A percentile compares a stretch with the other conserved stretches of the same genome.
Conservation (phyloP, 108 stramenopile species). For the Cyclostephanos tholiformis region DNA sequence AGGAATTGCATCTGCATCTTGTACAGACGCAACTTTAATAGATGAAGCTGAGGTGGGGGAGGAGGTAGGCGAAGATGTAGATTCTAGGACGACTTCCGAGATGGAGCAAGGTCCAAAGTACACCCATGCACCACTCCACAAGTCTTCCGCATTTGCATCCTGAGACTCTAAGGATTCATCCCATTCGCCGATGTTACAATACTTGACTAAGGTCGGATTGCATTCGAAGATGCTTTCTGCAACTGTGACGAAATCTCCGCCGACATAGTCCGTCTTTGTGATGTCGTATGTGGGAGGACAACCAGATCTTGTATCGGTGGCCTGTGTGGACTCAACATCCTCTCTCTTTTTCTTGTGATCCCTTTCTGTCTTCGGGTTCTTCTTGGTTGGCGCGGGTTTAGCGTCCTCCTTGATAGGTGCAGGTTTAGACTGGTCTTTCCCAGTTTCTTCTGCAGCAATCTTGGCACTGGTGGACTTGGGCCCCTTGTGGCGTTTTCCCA, state of each 20-base stretch:
- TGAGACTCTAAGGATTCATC: neutral
- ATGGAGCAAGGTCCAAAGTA: constrained; percentile 5
- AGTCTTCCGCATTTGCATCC: constrained; percentile 9
- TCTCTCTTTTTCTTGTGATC: no score
- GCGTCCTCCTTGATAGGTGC: neutral
- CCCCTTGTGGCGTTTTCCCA: neutral
- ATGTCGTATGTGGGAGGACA: constrained; percentile 15
- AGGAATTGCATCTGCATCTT: neutral
- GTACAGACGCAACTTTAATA: neutral
- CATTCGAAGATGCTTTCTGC: constrained; percentile 10
- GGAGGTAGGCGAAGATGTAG: no score
- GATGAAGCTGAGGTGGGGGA: no score
- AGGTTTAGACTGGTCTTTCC: neutral
- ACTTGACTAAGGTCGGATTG: neutral
- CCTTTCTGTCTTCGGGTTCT: no score
- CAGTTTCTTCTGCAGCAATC: no score
- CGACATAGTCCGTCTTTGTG: constrained; percentile 8
- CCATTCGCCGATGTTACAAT: constrained; percentile 21
- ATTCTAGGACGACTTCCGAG: no score
- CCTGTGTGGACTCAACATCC: no score
- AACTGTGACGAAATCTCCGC: neutral
- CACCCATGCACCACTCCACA: constrained; percentile 11
- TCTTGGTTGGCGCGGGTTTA: neutral
- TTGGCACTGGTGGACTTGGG: neutral
- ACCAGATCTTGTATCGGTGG: no score